Evolutionary conservation across 805 yeast genomes (phyloP).

Genomic region (Aciculoconidium aculeatum): DNA sequence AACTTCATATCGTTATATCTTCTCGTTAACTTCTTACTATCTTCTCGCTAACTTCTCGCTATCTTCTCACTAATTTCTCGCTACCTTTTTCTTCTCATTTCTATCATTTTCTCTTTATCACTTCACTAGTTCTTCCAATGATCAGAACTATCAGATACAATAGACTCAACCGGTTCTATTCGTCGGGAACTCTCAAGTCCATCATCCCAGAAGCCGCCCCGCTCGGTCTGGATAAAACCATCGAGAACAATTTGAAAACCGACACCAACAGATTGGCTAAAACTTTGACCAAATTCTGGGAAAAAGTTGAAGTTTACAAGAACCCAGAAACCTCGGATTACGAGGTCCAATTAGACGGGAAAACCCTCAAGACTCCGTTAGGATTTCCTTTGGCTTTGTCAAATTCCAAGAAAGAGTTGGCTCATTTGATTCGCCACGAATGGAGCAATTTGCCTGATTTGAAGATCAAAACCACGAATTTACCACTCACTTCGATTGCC

Average conservation of each 20-base stretch:
- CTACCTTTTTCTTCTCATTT: too few species aligned
- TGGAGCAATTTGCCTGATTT: conserved; percentile 73
- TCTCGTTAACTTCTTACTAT: too few species aligned
- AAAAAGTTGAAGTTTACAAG: conserved; percentile 48
- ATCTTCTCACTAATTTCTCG: too few species aligned
- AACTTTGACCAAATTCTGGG: conserved; percentile 77
- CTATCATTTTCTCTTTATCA: too few species aligned
- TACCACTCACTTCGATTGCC: conserved; percentile 84
- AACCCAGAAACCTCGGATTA: conserved; percentile 26
- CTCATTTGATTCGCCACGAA: conserved; percentile 75
- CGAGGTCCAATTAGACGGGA: conserved; percentile 63
- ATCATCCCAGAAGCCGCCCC: conserved; percentile 10
- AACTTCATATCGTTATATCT: too few species aligned
- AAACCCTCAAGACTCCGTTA: conserved; percentile 77
- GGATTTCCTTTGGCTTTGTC: conserved; percentile 72
- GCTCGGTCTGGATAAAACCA: conserved; percentile 24
- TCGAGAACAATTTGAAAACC: conserved; percentile 48
- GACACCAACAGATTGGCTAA: conserved; percentile 68
- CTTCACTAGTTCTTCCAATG: too few species aligned
- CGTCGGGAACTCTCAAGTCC: conserved; percentile 12
- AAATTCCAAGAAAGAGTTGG: conserved; percentile 50
- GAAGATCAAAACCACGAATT: conserved; percentile 63
- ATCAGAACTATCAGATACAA: too few species aligned
- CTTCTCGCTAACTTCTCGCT: too few species aligned
- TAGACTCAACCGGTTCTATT: conserved; percentile 2